Evolutionary conservation across 75 land plant species (phyloP).

Genomic region (Selaginella moellendorffii): DNA sequence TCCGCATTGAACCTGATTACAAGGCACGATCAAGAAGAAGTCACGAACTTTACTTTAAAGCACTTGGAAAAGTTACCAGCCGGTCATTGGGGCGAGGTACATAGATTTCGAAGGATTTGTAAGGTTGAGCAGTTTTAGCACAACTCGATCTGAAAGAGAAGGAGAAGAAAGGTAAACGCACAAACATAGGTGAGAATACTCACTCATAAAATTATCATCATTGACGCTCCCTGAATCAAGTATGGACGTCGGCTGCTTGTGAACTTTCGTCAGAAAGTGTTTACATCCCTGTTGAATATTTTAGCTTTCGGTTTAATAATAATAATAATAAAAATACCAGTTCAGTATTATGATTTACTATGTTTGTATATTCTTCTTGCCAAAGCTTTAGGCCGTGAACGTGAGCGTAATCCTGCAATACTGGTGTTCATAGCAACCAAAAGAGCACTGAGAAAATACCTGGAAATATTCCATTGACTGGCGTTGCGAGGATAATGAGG

Average conservation of each 20-base stretch:
- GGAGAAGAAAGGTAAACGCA: too few relatives aligned
- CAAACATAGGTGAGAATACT: too few relatives aligned
- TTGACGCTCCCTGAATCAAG: too few relatives aligned
- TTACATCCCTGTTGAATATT: too few relatives aligned
- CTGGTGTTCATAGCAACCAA: background rate
- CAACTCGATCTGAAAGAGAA: slow-evolving; percentile 21
- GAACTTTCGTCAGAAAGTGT: too few relatives aligned
- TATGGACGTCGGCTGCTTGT: too few relatives aligned
- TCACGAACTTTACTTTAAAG: background rate
- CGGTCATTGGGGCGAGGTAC: slow-evolving; percentile 42
- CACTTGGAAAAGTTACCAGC: slow-evolving; percentile 34
- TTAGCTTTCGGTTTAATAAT: too few relatives aligned
- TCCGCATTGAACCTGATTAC: slow-evolving; percentile 32
- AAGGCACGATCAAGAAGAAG: background rate
- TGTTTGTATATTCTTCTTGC: slow-evolving; percentile 28
- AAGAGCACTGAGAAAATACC: slow-evolving; percentile 1
- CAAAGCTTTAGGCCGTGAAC: slow-evolving; percentile 27
- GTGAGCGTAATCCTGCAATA: slow-evolving; percentile 24
- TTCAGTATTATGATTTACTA: slow-evolving; percentile 19
- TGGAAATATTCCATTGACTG: slow-evolving; percentile 36
- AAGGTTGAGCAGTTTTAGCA: slow-evolving; percentile 23
- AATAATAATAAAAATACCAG: slow-evolving; percentile 16
- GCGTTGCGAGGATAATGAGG: slow-evolving; percentile 19
- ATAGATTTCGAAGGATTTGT: slow-evolving; percentile 35
- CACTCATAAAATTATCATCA: too few relatives aligned